phyloP scores from a whole-genome alignment of 495 filamentous ascomycete species.

The Penicillium desertorum region DNA sequence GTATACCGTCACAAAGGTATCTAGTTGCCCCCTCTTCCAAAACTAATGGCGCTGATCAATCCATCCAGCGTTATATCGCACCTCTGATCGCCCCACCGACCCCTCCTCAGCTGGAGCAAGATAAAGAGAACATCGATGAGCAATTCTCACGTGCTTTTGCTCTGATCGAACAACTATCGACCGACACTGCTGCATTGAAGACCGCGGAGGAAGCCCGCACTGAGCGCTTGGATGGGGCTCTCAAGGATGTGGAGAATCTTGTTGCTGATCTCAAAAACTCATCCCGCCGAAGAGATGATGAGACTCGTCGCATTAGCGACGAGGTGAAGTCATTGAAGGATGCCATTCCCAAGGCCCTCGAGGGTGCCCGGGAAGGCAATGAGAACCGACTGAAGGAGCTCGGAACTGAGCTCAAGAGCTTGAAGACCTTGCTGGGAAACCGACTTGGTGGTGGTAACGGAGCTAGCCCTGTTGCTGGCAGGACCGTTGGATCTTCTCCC shows the following conservation, averaged over 20 bases:
- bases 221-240: slow-evolving; percentile 75
- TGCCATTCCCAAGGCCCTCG: slow-evolving; percentile 80
- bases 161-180: slow-evolving; percentile 84
- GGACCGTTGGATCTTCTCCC: slow-evolving; percentile 31
- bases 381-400: slow-evolving; percentile 82
- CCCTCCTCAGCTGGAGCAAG: slow-evolving; percentile 84
- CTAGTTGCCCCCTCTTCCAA: not conserved
- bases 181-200: slow-evolving; percentile 86
- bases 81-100: slow-evolving; percentile 93
- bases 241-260: slow-evolving; percentile 80
- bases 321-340: slow-evolving; percentile 81
- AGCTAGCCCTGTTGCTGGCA: slow-evolving; percentile 38
- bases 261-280: slow-evolving; percentile 77
- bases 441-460: slow-evolving; percentile 62
- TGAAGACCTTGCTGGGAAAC: slow-evolving; percentile 85
- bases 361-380: slow-evolving; percentile 79
- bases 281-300: slow-evolving; percentile 76
- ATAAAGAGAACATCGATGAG: slow-evolving; percentile 88
- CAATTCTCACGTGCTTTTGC: slow-evolving; percentile 89
- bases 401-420: slow-evolving; percentile 82
- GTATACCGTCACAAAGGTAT: slow-evolving; percentile 82
- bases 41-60: slow-evolving; percentile 14
- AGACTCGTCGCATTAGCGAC: slow-evolving; percentile 78
- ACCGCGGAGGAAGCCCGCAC: slow-evolving; percentile 80
- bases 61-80: slow-evolving; percentile 73